Evolutionary conservation across 345 rosid genomes (phyloP).

Genomic region (Hirschfeldia incana): DNA sequence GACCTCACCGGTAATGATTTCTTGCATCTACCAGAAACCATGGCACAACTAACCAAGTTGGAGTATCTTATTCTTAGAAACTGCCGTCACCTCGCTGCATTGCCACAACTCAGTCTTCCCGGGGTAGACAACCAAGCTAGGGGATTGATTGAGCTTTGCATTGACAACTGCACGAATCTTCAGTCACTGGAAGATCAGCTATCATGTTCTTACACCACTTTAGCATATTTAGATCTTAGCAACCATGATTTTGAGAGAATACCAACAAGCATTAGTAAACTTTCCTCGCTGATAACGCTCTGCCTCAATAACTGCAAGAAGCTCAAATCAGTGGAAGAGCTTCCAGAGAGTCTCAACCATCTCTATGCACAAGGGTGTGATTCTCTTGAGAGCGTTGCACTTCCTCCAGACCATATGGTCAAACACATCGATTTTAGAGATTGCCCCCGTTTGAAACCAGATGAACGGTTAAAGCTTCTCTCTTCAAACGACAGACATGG

Average conservation of each 20-base stretch:
- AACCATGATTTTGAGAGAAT: not conserved
- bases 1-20: too few relatives aligned
- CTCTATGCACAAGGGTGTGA: constrained; percentile 26
- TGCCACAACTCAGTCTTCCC: too few relatives aligned
- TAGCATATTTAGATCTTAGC: constrained; percentile 8
- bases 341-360: constrained; percentile 3
- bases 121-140: too few relatives aligned
- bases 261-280: not conserved
- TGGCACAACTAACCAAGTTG: too few relatives aligned
- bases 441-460: too few relatives aligned
- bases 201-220: too few relatives aligned
- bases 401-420: not conserved
- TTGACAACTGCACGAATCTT: not conserved
- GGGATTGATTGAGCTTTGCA: not conserved
- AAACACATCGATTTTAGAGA: constrained; percentile 14
- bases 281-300: not conserved
- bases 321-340: constrained; percentile 1
- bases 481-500: too few relatives aligned
- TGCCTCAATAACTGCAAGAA: constrained; percentile 20
- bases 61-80: too few relatives aligned
- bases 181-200: too few relatives aligned
- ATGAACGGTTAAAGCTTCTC: too few relatives aligned
- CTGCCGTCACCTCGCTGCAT: too few relatives aligned
- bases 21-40: too few relatives aligned
- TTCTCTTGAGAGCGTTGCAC: not conserved